Base-by-base conservation (phyloP, 495 filamentous ascomycete genomes). In the Niebla homalea region DNA sequence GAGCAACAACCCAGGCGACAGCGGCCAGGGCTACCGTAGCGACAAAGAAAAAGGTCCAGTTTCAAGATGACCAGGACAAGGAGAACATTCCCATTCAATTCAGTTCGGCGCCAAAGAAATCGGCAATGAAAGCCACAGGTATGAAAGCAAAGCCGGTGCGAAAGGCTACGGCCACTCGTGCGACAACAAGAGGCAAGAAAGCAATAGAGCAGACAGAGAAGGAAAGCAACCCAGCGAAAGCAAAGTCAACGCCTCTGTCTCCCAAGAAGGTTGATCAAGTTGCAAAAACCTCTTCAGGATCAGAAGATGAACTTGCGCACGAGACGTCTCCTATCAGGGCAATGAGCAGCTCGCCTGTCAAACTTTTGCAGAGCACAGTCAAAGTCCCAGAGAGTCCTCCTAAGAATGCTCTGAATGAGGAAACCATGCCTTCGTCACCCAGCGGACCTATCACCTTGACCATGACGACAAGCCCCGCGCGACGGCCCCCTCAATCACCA, bases 221-320 rank as follows among this genome's bases (percentile, higher is more conserved):
- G n/a, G 25, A 55, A 15, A 26, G 26, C 12, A 35, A 41, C 18
- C 1, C 14, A 16, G n/a, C 21, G 11, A 48, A 43, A 25, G 46
- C 39, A 10, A 37, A 41, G 8, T 18, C 44, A 14, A 35, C 46
- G 46, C 73, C 73, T 22, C 57, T 78, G n/a, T 77, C 75, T 6
- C 75, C 75, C 5, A 77, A 78, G 62, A 78, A 77, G 56, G 62
- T 66, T 25, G 73, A 64, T 38, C 75, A 78, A 49, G 64, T 77
- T 23, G 67, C 72, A 21, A 75, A 74, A 53, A 63, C 64, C 10
- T 64, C 67, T 6, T 71, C 51, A 6, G 66, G 63, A 3, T 73
- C 75, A 40, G 75, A 77, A 11, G 74, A 77, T 56, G 73, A 78
- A 55, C 56, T 75, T 39, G 64, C 55, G 36, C 59, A 58, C 0